Base-by-base conservation (phyloP, 1,284 basidiomycete species). In the Trichosporon inkin region DNA sequence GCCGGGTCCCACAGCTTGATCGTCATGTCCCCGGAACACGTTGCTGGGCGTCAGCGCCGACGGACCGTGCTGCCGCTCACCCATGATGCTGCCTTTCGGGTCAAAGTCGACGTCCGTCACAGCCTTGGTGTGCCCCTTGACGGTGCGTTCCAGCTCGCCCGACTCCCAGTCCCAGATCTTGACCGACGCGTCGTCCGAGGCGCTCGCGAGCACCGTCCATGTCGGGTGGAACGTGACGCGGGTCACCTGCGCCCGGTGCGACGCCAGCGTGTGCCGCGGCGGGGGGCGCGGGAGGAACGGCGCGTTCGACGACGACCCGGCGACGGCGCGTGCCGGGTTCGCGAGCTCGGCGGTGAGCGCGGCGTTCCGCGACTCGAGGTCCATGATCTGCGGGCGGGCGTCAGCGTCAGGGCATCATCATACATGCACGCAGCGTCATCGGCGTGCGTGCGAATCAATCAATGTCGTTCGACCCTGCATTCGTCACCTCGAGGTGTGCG, bases 91-190 rank as follows among this genome's bases (percentile, higher is more conserved):
- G 22, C 92, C 92, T 76, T 88, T 90, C 63, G 85, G 83, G 75
- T 94, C 91, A 74, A 89, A 95, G 71, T 92, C 89, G 53, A 91
- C 85, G 76, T 93, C 90, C 73, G 86, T 86, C 17, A 95, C 88
- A 17, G 88, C 84, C 73, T 90, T 91, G 37, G 92, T 94, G 79
- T 95, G 92, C 0, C 92, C 90, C 78, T 94, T 95, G 61, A 95
- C 79, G 8, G 92, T 94, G 61, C 89, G 80, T 75, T 95, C 92
- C 70, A 93, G 89, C 67, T 94, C 92, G 24, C 92, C 92, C 38
- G 89, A 89, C 74, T 95, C 92, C 91, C 92, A 95, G 73, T 95
- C 92, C 91, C 92, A 94, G 55, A 95, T 85, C 80, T 94, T 94
- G 68, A 94, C 84, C 2, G 86, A 91, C 37, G 88, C 82, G 72